phyloP scores from a whole-genome alignment of 176 grass and related monocot species.

The Elymus sibiricus region DNA sequence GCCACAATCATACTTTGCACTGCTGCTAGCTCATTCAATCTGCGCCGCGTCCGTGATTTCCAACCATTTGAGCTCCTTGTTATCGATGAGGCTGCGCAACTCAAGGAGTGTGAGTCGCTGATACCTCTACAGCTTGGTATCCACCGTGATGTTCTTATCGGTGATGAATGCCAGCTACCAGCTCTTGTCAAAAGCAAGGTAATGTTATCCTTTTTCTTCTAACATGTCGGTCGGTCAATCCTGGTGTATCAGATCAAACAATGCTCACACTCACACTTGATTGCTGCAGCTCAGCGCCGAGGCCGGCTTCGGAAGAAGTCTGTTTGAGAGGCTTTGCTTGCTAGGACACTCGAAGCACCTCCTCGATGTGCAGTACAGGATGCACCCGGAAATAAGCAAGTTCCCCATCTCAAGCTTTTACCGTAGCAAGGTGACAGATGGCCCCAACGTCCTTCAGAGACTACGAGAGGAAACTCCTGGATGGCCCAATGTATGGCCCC shows the following conservation, averaged over 20 bases:
- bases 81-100: conserved; percentile 59
- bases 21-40: neutral
- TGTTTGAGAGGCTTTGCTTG: conserved; percentile 67
- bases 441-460: conserved; percentile 49
- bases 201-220: neutral
- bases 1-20: neutral
- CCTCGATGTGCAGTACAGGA: conserved; percentile 70
- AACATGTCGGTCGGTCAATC: neutral
- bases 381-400: conserved; percentile 69
- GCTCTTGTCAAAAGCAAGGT: conserved; percentile 73
- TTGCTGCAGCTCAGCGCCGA: conserved; percentile 37
- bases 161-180: conserved; percentile 72
- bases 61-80: conserved; percentile 29
- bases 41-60: neutral
- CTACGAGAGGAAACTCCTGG: conserved; percentile 33
- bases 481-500: conserved; percentile 44
- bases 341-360: conserved; percentile 55
- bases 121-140: neutral
- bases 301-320: conserved; percentile 61
- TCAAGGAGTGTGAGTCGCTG: conserved; percentile 65
- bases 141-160: conserved; percentile 48
- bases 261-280: neutral
- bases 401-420: conserved; percentile 68
- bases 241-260: neutral
- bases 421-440: conserved; percentile 49